Percentiles rank a stretch among this genome's conserved stretches.
These are phyloP conservation scores for Lichtheimia ornata DNA, from an alignment of 371 early-diverging fungal species.

Conservation along the genomic window DNA sequence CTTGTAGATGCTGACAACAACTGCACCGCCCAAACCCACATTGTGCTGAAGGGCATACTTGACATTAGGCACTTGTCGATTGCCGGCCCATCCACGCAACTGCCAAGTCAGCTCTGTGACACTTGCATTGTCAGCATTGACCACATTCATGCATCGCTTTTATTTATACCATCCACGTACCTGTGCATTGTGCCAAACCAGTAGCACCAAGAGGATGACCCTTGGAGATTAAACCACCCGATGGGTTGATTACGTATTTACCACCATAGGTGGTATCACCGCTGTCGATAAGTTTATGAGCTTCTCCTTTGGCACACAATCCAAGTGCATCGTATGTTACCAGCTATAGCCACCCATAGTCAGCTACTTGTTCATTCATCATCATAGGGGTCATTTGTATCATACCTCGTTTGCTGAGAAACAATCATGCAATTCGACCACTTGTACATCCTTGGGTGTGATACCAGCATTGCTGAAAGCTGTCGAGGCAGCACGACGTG, in stretches of 20 bases:
- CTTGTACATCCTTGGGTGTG: conserved; percentile 63
- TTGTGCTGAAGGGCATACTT: conserved; percentile 79
- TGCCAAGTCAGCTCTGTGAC: conserved; percentile 61
- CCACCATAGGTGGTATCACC: conserved; percentile 64
- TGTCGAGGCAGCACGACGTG: conserved; percentile 61
- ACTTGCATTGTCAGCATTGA: not conserved
- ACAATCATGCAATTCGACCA: conserved; percentile 83
- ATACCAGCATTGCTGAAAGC: conserved; percentile 64
- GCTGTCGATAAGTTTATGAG: conserved; percentile 59
- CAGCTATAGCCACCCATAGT: conserved; percentile 28
- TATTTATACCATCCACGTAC: conserved; percentile 16
- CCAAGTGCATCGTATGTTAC: conserved; percentile 77
- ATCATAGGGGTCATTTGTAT: not conserved
- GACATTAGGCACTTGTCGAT: conserved; percentile 71
- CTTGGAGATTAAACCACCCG: conserved; percentile 80
- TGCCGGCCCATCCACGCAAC: conserved; percentile 70
- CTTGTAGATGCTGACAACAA: conserved; percentile 70
- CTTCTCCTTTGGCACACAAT: conserved; percentile 65
- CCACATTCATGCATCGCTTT: not conserved
- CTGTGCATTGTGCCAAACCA: conserved; percentile 78
- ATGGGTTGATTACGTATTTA: conserved; percentile 75
- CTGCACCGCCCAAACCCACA: conserved; percentile 81
- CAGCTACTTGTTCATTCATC: not conserved
- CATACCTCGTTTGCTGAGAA: conserved; percentile 78
- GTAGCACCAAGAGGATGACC: conserved; percentile 85